phyloP scores from a whole-genome alignment of 768 basidiomycete species.

The Suillus hirtellus region DNA sequence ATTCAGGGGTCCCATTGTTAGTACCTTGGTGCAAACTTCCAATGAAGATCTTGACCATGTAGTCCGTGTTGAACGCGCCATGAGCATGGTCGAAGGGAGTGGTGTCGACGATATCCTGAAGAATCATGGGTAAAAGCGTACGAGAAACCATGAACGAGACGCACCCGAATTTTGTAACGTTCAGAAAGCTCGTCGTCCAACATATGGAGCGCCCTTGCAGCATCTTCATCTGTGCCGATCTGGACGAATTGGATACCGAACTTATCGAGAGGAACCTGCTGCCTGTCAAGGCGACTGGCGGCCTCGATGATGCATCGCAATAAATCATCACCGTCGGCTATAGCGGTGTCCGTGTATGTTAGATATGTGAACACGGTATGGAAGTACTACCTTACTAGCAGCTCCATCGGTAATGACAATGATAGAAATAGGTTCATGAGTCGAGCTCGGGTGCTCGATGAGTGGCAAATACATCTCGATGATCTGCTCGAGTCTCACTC shows the following conservation, averaged over 20 bases:
- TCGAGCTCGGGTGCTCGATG: conserved; percentile 28
- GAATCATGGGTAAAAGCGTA: conserved; percentile 4
- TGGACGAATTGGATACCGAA: conserved; percentile 50
- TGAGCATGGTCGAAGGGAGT: conserved; percentile 37
- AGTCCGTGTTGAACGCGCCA: conserved; percentile 34
- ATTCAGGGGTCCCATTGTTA: conserved; percentile 14
- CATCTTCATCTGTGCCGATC: conserved; percentile 40
- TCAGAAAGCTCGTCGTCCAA: conserved; percentile 40
- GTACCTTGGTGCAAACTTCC: conserved; percentile 25
- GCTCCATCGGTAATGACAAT: conserved; percentile 42
- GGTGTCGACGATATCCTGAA: conserved; percentile 49
- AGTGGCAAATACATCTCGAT: conserved; percentile 37
- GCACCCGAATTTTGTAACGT: conserved; percentile 34
- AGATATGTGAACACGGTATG: not conserved
- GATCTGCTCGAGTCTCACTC: conserved; percentile 38
- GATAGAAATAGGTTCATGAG: conserved; percentile 37
- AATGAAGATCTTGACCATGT: conserved; percentile 37
- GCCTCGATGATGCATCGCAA: conserved; percentile 34
- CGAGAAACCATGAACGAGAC: not conserved
- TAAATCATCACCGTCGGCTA: conserved; percentile 29
- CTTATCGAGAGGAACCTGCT: conserved; percentile 35
- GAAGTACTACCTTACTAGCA: conserved; percentile 34
- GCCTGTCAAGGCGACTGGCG: conserved; percentile 41
- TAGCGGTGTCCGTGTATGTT: conserved; percentile 10
- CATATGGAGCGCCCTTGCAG: conserved; percentile 39